Evolutionary conservation across 129 eudicot genomes (phyloP), one percentile per base, ranked within the genome.

Genomic region (Artemisia annua): DNA sequence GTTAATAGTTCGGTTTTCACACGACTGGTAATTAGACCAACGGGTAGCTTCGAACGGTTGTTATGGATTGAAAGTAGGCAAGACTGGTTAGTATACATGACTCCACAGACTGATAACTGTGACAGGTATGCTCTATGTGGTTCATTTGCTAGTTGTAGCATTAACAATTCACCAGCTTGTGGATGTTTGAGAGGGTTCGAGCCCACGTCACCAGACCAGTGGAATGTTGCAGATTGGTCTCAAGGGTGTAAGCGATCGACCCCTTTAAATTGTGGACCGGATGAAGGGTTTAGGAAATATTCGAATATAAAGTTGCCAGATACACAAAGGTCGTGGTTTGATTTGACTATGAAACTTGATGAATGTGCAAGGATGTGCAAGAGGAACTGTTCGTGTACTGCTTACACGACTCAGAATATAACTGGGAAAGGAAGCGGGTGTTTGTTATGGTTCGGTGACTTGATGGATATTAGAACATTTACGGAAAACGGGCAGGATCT

Each of bases 401-500:
- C 81, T 52, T 83, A 83, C 19, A 15, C 84, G 6, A 83, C 67
- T 20, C 63, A 72, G 70, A 75, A 83, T 52, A 54, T 83, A 26
- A 75, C 68, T 2, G 61, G 22, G 10, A 49, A 66, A 4, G 86
- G 83, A 66, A 83, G 72, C 11, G 87, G 87, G 4, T 83, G 87
- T 63, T 57, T 83, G 74, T 15, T 75, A 57, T 83, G 87, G 87
- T 74, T 83, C 11, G 84, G 75, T 17, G 71, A 71, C 8, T 55
- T 83, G 51, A 26, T 71, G 5, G 87, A 83, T 66, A 66, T 76
- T 11, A 76, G 72, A 58, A 48, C 67, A 0, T 75, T 63, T 18
- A 22, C 67, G 3, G 81, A 67, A 58, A 79, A 76, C 22, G 84
- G 87, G 60, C 87, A 83, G 69, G 82, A 79, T 71, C 67, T 83